These are phyloP conservation scores for Zelopaecilomyces penicillatus DNA, from an alignment of 2,329 filamentous ascomycete species.

Conservation along the genomic window DNA sequence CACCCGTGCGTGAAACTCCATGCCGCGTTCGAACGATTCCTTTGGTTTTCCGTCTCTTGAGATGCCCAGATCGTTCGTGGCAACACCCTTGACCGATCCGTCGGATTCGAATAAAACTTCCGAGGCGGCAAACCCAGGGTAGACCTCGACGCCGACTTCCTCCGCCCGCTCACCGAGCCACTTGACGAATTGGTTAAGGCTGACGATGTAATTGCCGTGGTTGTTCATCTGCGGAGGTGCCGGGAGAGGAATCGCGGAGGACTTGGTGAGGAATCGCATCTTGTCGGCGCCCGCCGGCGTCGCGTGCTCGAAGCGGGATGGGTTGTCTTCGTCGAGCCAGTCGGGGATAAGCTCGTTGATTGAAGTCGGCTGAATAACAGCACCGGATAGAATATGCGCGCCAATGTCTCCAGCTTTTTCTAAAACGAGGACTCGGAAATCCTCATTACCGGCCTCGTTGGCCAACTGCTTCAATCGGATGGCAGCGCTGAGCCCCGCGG, in stretches of 20 bases:
- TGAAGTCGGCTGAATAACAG: slow-evolving; percentile 83
- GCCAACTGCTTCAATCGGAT: slow-evolving; percentile 94
- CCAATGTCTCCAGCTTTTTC: slow-evolving; percentile 95
- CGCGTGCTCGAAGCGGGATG: slow-evolving; percentile 75
- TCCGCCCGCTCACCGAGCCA: slow-evolving; percentile 97
- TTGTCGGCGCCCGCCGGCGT: slow-evolving; percentile 77
- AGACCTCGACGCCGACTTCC: slow-evolving; percentile 90
- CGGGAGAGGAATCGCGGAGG: slow-evolving; percentile 67
- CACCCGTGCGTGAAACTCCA: slow-evolving; percentile 92
- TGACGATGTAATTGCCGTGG: slow-evolving; percentile 95
- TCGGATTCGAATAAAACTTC: slow-evolving; percentile 83
- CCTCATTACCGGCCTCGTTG: slow-evolving; percentile 88
- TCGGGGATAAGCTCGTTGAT: slow-evolving; percentile 87
- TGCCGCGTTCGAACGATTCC: slow-evolving; percentile 86
- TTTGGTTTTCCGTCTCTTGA: slow-evolving; percentile 75
- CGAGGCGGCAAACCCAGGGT: slow-evolving; percentile 89
- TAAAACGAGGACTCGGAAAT: slow-evolving; percentile 84
- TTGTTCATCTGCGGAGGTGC: slow-evolving; percentile 97
- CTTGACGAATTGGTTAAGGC: slow-evolving; percentile 86
- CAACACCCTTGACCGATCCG: slow-evolving; percentile 85
- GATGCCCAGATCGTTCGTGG: slow-evolving; percentile 90
- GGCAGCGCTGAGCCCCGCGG: slow-evolving; percentile 83
- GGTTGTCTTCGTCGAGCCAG: slow-evolving; percentile 86
- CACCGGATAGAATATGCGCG: slow-evolving; percentile 90
- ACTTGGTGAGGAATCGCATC: slow-evolving; percentile 92